Base-by-base conservation (phyloP, 371 early-diverging fungal species). In the Basidiobolus meristosporus region DNA sequence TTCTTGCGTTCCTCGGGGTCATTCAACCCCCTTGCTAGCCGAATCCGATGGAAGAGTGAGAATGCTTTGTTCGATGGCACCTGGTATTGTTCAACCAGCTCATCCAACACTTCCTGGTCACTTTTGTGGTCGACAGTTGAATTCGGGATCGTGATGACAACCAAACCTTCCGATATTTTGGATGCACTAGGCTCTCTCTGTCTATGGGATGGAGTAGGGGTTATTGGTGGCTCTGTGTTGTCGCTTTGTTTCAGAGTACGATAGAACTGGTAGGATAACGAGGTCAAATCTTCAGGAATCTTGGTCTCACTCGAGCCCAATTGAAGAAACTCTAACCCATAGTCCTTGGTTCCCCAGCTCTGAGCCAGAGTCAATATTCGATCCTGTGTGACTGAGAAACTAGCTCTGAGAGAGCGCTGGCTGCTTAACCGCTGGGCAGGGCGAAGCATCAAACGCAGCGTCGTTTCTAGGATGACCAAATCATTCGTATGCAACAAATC, bases 361-460 rank as follows among this genome's bases (percentile, higher is more conserved):
- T 68, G 66, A 23, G 71, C 70, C 19, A 79, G 48, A 30, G 72
- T 64, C 35, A 62, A 48, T 26, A 77, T 65, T 39, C 63, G 66
- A 16, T 76, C 76, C 40, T 67, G 71, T 5, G 75, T 70, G 23
- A 70, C 54, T 16, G 51, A 59, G 48, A 84, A 75, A 21, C 65
- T 65, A 18, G 73, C 54, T 29, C 71, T 63, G 15, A 77, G 57
- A 4, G 77, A 67, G 26, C 73, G 65, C 40, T 84, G 84, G 23
- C 66, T 69, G 31, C 70, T 70, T 40, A 77, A 60, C 21, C 88
- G 68, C 54, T 88, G 88, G 9, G 86, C 84, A n/a, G 82, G 83
- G 38, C 80, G 65, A 18, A 83, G 56, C 39, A 86, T 51, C 19
- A 88, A 65, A 5, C 70, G 67, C 17, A 95, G 60, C 0, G 76